phyloP scores from a whole-genome alignment of 768 basidiomycete genomes.

The Exidia glandulosa region DNA sequence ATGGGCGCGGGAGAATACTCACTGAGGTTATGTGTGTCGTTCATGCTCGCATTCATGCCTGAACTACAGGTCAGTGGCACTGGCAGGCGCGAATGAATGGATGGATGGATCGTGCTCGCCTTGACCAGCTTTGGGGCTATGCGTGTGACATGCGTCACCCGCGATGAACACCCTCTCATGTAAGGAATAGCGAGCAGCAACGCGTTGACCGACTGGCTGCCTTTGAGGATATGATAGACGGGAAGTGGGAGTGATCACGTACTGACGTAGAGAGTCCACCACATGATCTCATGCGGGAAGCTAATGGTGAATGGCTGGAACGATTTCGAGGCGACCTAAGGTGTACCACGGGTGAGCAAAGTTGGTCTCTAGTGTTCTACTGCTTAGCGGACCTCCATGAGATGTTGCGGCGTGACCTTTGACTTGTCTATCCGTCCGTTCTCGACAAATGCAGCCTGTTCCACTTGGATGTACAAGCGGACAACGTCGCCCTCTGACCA shows the following conservation, averaged over 20 bases:
- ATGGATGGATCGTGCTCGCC: slow-evolving; percentile 17
- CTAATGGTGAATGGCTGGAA: slow-evolving; percentile 45
- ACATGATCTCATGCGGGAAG: slow-evolving; percentile 41
- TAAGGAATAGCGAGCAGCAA: slow-evolving; percentile 50
- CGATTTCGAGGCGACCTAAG: slow-evolving; percentile 43
- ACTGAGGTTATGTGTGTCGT: slow-evolving; percentile 63
- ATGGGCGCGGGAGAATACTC: slow-evolving; percentile 1
- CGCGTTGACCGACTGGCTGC: slow-evolving; percentile 55
- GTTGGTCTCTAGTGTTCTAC: background rate
- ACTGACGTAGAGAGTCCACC: slow-evolving; percentile 71
- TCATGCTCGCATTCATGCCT: slow-evolving; percentile 67
- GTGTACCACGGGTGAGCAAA: background rate
- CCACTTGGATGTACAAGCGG: slow-evolving; percentile 61
- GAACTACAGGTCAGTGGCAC: background rate
- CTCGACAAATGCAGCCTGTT: slow-evolving; percentile 35
- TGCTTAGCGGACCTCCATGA: slow-evolving; percentile 35
- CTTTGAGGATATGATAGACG: background rate
- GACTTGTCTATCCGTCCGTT: slow-evolving; percentile 43
- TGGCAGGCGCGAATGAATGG: background rate
- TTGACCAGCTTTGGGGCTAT: slow-evolving; percentile 35
- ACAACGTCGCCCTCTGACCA: slow-evolving; percentile 44
- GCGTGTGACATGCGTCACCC: slow-evolving; percentile 51
- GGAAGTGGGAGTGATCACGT: slow-evolving; percentile 10
- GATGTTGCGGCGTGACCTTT: slow-evolving; percentile 35
- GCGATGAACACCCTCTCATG: slow-evolving; percentile 64